Percentiles rank a stretch among this genome's conserved stretches.
Evolutionary conservation across 1,284 basidiomycete species (phyloP).

Genomic region (Inonotus obliquus): DNA sequence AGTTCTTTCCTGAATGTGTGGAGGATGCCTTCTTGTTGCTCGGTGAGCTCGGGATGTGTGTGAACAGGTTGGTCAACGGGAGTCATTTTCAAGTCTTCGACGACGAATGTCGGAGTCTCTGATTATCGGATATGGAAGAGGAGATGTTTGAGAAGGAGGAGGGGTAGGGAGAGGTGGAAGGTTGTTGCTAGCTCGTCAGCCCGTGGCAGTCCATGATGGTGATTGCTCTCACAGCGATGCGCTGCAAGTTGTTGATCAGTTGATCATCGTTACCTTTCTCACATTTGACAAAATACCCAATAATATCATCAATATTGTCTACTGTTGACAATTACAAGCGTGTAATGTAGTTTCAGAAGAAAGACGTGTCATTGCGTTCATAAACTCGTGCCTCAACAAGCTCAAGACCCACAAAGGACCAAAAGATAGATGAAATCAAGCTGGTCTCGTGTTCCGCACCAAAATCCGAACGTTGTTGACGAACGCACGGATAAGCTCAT

Average conservation of each 20-base stretch:
- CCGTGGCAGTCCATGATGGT: neutral
- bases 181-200: neutral
- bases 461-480: slow-evolving; percentile 77
- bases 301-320: neutral
- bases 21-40: slow-evolving; percentile 10
- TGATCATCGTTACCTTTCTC: neutral
- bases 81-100: too few relatives aligned
- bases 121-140: too few relatives aligned
- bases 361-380: neutral
- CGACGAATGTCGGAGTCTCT: too few relatives aligned
- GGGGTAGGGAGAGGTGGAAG: neutral
- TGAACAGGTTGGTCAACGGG: neutral
- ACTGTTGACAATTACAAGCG: neutral
- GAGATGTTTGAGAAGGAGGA: neutral
- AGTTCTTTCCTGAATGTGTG: slow-evolving; percentile 12
- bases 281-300: neutral
- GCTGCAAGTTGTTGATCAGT: too few relatives aligned
- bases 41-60: slow-evolving; percentile 10
- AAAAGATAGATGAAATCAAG: neutral
- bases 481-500: slow-evolving; percentile 77
- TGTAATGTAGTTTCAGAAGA: neutral
- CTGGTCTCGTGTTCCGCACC: slow-evolving; percentile 52
- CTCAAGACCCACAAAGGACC: neutral
- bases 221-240: neutral
- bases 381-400: neutral